Evolutionary conservation across 1,284 basidiomycete species (phyloP).

Genomic region (Rhodotorula sp.): DNA sequence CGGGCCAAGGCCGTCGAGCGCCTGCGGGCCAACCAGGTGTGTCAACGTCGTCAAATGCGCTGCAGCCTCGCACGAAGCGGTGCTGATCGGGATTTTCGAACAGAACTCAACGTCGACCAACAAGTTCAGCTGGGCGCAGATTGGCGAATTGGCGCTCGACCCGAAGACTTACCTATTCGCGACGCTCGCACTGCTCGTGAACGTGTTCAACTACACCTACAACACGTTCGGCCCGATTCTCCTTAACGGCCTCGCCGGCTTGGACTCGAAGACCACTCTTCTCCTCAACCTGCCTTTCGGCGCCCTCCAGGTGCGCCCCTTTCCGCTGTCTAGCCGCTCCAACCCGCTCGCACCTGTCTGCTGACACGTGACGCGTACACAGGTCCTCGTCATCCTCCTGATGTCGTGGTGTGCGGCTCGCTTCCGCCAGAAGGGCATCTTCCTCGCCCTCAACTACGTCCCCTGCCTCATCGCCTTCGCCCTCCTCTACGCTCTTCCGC

Average conservation of each 20-base stretch:
- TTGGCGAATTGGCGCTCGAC: conserved; percentile 51
- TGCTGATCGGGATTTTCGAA: too few species aligned
- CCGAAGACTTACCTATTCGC: conserved; percentile 51
- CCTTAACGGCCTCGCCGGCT: conserved; percentile 48
- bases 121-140: conserved; percentile 52
- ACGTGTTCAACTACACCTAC: conserved; percentile 29
- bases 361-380: too few species aligned
- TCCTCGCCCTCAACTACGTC: conserved; percentile 46
- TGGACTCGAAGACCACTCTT: conserved; percentile 46
- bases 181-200: conserved; percentile 40
- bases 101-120: conserved; percentile 7
- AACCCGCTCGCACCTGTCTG: too few species aligned
- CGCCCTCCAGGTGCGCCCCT: conserved; percentile 42
- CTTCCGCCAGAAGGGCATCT: conserved; percentile 48
- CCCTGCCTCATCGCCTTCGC: conserved; percentile 47
- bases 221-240: conserved; percentile 47
- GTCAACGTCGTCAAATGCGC: not conserved
- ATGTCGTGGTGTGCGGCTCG: conserved; percentile 48
- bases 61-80: too few species aligned
- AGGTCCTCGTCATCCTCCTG: conserved; percentile 45
- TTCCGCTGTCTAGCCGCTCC: too few species aligned
- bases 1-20: conserved; percentile 52
- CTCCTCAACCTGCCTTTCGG: conserved; percentile 54
- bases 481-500: conserved; percentile 46
- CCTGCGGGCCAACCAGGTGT: conserved; percentile 51